Evolutionary conservation across 192 early-diverging fungal genomes (phyloP), one percentile per base, ranked within the genome.

Genomic region (Chytriomyces sp.): DNA sequence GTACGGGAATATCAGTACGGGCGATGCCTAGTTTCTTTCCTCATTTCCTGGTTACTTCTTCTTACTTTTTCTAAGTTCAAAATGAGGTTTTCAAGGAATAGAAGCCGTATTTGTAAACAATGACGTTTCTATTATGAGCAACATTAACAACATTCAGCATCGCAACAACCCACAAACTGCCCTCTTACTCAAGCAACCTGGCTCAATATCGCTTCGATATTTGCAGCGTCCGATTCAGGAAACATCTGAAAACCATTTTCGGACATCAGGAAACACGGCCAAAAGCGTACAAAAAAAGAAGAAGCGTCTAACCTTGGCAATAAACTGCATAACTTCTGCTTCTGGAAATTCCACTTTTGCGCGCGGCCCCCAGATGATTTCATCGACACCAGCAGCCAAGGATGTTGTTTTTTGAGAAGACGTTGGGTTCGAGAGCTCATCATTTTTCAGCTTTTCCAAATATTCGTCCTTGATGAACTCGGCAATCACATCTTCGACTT

Each of bases 301-400:
- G 4, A 71, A 57, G 53, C 53, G 5, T 57, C 53, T 20, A 13
- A 57, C 53, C 71, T 61, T 63, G 8, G 71, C 71, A 9, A 73
- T 60, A 62, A 73, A 73, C 45, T 10, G 10, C 44, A 44, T 63
- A 7, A 73, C 45, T 18, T 73, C 71, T 10, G 53, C 71, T 26
- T 73, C 71, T 16, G 71, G 24, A 45, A 23, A 78, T 44, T 78
- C 77, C 23, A 72, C 69, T 26, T 78, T 78, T 9, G 77, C 77
- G 20, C 77, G 20, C 11, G 77, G 45, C 11, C 77, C 77, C 77
- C 77, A 78, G 18, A 48, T 20, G 24, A 26, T 67, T 8, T 64
- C 64, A 11, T 76, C 62, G 10, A 11, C 64, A 57, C 18, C 24
- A 9, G 60, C 62, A 28, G 61, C 59, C 53, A 13, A 3, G 35